Evolutionary conservation across 495 filamentous ascomycete genomes (phyloP).

Genomic region (Xylaria castorea): DNA sequence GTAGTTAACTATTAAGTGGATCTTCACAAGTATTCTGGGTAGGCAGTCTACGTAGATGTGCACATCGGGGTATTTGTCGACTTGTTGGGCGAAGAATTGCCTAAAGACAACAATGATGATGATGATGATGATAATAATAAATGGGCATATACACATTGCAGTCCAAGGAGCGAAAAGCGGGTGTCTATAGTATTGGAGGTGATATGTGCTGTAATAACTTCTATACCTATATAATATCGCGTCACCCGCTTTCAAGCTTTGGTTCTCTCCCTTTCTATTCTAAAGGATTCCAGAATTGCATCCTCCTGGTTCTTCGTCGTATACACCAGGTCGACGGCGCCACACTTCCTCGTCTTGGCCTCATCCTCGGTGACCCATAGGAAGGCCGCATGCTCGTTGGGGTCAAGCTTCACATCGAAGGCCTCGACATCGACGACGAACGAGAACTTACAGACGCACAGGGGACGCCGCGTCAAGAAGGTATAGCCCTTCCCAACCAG

Average conservation of each 20-base stretch:
- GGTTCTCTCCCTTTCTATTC: constrained; percentile 30
- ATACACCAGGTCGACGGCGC: constrained; percentile 42
- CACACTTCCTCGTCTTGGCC: constrained; percentile 36
- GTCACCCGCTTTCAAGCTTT: constrained; percentile 3
- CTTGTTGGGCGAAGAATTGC: not conserved
- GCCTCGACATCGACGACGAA: constrained; percentile 49
- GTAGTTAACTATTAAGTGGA: not conserved
- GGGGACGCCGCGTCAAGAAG: constrained; percentile 49
- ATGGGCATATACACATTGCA: not conserved
- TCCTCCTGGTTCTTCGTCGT: constrained; percentile 39
- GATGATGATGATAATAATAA: not conserved
- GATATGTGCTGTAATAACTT: not conserved
- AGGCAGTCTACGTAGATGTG: not conserved
- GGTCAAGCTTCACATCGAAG: constrained; percentile 47
- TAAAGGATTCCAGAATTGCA: constrained; percentile 42
- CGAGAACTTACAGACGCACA: constrained; percentile 43
- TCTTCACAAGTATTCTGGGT: not conserved
- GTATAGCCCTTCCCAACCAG: constrained; percentile 42
- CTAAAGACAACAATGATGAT: not conserved
- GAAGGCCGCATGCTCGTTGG: constrained; percentile 52
- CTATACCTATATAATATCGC: not conserved
- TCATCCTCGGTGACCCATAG: constrained; percentile 55
- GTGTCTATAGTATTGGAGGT: not conserved
- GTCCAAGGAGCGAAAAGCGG: not conserved
- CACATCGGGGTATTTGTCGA: not conserved